These are phyloP conservation scores for Rhodomyrtus tomentosa DNA, from an alignment of 345 rosid genomes.

Conservation along the genomic window DNA sequence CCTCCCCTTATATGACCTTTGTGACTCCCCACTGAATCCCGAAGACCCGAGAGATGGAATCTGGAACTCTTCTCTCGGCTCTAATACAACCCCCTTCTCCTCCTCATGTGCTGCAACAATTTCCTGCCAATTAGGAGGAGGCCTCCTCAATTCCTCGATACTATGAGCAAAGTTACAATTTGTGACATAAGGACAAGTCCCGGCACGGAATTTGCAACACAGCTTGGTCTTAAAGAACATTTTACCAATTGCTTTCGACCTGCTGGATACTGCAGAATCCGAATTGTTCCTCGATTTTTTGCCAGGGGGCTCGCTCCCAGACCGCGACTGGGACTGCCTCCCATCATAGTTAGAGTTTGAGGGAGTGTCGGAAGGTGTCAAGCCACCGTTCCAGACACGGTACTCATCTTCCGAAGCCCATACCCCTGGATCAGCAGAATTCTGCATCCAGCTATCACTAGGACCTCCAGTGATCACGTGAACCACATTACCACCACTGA, in stretches of 20 bases:
- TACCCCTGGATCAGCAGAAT: slow-evolving; percentile 25
- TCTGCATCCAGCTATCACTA: not conserved
- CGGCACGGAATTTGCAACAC: slow-evolving; percentile 64
- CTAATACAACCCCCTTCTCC: slow-evolving; percentile 23
- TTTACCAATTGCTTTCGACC: slow-evolving; percentile 56
- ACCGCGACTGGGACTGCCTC: slow-evolving; percentile 11
- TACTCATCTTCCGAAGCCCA: slow-evolving; percentile 97
- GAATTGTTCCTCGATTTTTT: slow-evolving; percentile 25
- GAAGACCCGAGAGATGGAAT: slow-evolving; percentile 55
- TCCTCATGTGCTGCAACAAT: slow-evolving; percentile 63
- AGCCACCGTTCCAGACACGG: slow-evolving; percentile 44
- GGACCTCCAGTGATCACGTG: slow-evolving; percentile 24
- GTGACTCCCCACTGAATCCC: slow-evolving; percentile 36
- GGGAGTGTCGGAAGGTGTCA: slow-evolving; percentile 19
- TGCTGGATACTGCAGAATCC: slow-evolving; percentile 14
- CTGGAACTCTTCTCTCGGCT: slow-evolving; percentile 70
- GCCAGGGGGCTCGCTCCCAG: slow-evolving; percentile 41
- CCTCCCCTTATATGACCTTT: slow-evolving; percentile 69
- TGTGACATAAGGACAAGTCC: slow-evolving; percentile 63
- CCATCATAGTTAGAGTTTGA: slow-evolving; percentile 38
- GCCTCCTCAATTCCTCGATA: slow-evolving; percentile 80
- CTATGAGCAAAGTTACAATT: slow-evolving; percentile 86
- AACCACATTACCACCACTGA: slow-evolving; percentile 29
- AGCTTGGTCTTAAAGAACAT: slow-evolving; percentile 83
- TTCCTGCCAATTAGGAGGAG: slow-evolving; percentile 71